A percentile compares a stretch with the other conserved stretches of the same genome.
phyloP scores from a whole-genome alignment of 306 rosid genomes.

The Acacia acuminata region DNA sequence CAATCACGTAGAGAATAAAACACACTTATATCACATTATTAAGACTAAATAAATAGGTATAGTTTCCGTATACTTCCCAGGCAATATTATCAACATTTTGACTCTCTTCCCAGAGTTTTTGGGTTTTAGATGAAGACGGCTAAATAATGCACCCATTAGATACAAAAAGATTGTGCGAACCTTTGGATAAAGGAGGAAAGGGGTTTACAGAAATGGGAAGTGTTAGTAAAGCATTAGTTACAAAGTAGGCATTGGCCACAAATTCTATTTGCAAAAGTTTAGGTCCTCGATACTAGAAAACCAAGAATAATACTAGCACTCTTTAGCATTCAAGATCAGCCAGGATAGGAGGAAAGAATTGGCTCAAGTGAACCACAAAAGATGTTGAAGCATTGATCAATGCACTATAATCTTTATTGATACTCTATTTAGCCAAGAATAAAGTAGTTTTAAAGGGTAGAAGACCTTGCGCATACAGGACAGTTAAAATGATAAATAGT shows the following conservation, averaged over 20 bases:
- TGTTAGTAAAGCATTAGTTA: neutral
- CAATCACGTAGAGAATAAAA: neutral
- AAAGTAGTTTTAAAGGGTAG: neutral
- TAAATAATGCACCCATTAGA: neutral
- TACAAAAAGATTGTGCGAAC: neutral
- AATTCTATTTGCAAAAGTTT: neutral
- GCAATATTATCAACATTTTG: neutral
- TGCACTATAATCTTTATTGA: neutral
- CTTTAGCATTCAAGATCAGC: neutral
- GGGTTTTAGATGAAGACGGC: neutral
- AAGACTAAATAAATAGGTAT: neutral
- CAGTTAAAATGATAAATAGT: neutral
- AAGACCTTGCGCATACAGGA: neutral
- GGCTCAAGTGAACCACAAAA: neutral
- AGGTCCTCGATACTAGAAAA: neutral
- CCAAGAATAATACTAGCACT: neutral
- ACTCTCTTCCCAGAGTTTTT: neutral
- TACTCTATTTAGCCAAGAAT: neutral
- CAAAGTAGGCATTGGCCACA: neutral
- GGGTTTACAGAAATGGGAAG: neutral
- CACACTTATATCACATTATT: neutral
- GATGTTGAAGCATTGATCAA: neutral
- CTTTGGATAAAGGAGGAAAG: neutral
- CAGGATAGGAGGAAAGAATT: neutral
- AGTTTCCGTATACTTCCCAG: neutral